Conservation (phyloP, 2,329 filamentous ascomycete species). For the Venturia aucupariae region DNA sequence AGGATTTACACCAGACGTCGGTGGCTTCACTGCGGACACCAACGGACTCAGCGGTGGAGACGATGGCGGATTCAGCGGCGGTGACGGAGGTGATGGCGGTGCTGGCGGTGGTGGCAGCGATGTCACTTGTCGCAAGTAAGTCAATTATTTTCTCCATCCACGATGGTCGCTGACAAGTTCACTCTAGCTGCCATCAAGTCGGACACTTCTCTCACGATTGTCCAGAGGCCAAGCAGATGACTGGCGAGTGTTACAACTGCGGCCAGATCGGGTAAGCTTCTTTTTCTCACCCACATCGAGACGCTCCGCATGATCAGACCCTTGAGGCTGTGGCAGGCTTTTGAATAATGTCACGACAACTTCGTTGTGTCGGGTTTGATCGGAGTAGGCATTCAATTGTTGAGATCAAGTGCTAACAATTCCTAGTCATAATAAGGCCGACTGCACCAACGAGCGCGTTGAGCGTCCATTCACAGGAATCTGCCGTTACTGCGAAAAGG, state of each 20-base stretch:
- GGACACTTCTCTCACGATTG: conserved; percentile 43
- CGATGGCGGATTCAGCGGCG: conserved; percentile 17
- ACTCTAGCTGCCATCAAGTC: conserved; percentile 30
- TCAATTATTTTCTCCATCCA: conserved; percentile 13
- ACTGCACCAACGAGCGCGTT: conserved; percentile 50
- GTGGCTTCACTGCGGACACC: conserved; percentile 15
- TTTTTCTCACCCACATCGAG: background rate
- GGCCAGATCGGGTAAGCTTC: conserved; percentile 40
- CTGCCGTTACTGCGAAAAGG: conserved; percentile 48
- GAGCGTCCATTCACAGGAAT: conserved; percentile 44
- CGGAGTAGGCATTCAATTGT: background rate
- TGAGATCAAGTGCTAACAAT: background rate
- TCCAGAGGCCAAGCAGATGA: conserved; percentile 32
- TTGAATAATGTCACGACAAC: background rate
- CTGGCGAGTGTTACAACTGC: conserved; percentile 51
- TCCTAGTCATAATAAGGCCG: conserved; percentile 50
- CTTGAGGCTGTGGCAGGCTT: background rate
- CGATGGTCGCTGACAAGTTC: background rate
- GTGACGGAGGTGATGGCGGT: conserved; percentile 17
- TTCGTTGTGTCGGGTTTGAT: background rate
- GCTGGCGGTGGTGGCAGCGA: conserved; percentile 23
- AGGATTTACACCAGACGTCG: conserved; percentile 12
- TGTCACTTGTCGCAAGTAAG: conserved; percentile 33
- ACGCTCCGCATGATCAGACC: background rate
- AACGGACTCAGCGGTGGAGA: conserved; percentile 15